phyloP scores from a whole-genome alignment of 176 grass and related monocot genomes.

The Luzula sylvatica region DNA sequence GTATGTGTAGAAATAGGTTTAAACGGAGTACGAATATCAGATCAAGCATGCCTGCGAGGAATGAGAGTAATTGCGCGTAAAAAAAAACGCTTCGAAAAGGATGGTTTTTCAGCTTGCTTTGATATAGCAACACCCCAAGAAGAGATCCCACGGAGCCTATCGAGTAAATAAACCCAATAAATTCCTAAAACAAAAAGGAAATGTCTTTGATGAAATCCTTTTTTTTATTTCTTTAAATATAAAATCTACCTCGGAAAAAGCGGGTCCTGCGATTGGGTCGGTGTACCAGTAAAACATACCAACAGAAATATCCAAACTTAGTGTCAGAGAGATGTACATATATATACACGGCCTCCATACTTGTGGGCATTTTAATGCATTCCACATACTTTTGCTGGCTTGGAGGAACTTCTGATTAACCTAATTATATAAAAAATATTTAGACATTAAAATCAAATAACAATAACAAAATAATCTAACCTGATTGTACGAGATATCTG shows the following conservation, averaged over 20 bases:
- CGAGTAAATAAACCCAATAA: slow-evolving; percentile 61
- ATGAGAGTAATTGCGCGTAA: slow-evolving; percentile 59
- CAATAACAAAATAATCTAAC: slow-evolving; percentile 18
- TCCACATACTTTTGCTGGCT: slow-evolving; percentile 46
- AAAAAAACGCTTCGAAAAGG: slow-evolving; percentile 57
- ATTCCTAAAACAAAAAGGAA: slow-evolving; percentile 35
- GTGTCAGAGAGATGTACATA: slow-evolving; percentile 46
- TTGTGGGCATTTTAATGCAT: slow-evolving; percentile 46
- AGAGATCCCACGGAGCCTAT: slow-evolving; percentile 70
- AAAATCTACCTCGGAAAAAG: slow-evolving; percentile 84
- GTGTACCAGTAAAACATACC: slow-evolving; percentile 99
- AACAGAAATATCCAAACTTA: slow-evolving; percentile 77
- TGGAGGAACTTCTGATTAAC: slow-evolving; percentile 50
- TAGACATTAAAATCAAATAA: not conserved
- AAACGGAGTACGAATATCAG: slow-evolving; percentile 46
- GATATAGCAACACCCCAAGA: slow-evolving; percentile 66
- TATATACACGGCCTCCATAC: slow-evolving; percentile 76
- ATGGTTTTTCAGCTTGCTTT: slow-evolving; percentile 47
- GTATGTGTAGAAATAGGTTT: slow-evolving; percentile 49
- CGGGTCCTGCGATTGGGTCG: slow-evolving; percentile 34
- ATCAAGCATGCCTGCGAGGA: slow-evolving; percentile 66
- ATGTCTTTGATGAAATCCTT: not conserved
- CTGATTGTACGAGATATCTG: slow-evolving; percentile 50
- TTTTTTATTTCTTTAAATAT: no score
- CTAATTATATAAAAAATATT: slow-evolving; percentile 31